These are phyloP conservation scores for Mollisiaceae sp. DNA, from an alignment of 2,329 filamentous ascomycete genomes.

Conservation along the genomic window DNA sequence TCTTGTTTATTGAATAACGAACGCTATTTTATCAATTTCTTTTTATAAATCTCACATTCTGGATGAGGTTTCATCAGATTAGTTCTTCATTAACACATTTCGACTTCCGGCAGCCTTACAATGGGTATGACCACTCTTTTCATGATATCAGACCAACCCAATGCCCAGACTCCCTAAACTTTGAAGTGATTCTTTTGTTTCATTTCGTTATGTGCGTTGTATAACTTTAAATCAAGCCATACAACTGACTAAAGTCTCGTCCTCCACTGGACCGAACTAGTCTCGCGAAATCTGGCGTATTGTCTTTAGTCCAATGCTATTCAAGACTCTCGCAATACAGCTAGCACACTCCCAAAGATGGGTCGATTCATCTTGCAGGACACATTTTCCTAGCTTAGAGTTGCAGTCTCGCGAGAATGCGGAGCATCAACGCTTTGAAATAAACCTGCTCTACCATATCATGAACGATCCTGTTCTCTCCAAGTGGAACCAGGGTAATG, in stretches of 20 bases:
- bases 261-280: neutral
- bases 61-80: no score
- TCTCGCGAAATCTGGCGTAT: no score
- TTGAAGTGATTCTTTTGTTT: no score
- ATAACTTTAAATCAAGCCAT: neutral
- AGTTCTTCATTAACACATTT: no score
- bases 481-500: neutral
- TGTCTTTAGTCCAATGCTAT: neutral
- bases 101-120: no score
- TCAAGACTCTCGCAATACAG: neutral
- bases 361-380: neutral
- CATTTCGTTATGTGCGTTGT: no score
- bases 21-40: no score
- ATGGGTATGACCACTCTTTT: no score
- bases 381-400: neutral
- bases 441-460: neutral
- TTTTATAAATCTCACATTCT: no score
- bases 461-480: neutral
- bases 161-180: no score
- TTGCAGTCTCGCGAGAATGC: neutral
- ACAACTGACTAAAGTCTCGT: neutral
- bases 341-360: neutral
- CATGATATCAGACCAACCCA: no score
- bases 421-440: neutral
- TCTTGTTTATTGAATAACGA: no score